phyloP scores from a whole-genome alignment of 106 monocot species.

The Allium sativum region DNA sequence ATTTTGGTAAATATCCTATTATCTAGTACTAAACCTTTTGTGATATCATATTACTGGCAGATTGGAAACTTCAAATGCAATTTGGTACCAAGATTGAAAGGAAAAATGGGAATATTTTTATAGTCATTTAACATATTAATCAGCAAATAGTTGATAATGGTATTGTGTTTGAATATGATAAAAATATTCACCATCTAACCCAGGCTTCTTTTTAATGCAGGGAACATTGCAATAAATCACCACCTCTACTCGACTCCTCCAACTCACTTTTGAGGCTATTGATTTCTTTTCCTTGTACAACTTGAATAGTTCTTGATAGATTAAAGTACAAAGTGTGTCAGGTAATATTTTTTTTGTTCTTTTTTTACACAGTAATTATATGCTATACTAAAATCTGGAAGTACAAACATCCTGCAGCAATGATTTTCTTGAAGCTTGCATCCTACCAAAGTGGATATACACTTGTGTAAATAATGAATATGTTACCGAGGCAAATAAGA shows the following conservation, averaged over 20 bases:
- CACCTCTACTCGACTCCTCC: background rate
- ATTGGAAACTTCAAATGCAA: background rate
- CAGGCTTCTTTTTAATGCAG: background rate
- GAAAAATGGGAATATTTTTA: background rate
- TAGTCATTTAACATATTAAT: background rate
- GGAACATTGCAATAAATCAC: conserved; percentile 1
- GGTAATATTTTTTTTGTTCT: background rate
- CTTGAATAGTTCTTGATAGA: background rate
- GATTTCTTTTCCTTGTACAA: background rate
- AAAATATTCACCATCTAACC: background rate
- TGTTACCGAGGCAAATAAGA: too few relatives aligned
- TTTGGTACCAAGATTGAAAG: background rate
- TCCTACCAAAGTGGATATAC: too few relatives aligned
- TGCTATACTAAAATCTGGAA: too few relatives aligned
- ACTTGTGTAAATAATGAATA: too few relatives aligned
- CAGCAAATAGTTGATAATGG: background rate
- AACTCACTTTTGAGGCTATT: conserved; percentile 7
- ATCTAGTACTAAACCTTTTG: background rate
- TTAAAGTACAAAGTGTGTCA: background rate
- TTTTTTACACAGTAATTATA: background rate
- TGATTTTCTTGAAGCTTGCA: too few relatives aligned
- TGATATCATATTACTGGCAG: background rate
- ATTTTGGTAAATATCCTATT: too few relatives aligned
- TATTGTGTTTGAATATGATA: background rate
- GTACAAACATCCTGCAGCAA: too few relatives aligned